Evolutionary conservation across 148 eudicot genomes (phyloP).

Genomic region (Cornus suecica): DNA sequence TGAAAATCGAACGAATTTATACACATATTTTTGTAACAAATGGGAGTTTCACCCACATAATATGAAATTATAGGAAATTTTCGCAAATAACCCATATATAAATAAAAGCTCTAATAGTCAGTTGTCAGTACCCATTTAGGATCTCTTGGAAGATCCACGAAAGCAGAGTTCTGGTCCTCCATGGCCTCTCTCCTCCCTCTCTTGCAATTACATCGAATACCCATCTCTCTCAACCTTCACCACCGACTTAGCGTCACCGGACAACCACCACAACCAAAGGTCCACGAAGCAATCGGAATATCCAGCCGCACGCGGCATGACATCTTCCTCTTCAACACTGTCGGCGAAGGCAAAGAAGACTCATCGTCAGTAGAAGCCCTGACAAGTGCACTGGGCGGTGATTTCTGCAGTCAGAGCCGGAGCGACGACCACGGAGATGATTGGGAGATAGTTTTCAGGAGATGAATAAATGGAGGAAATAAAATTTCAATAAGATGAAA

Average conservation of each 20-base stretch:
- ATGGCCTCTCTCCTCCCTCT: conserved; percentile 73
- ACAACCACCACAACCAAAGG: conserved; percentile 24
- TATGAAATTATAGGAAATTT: no score
- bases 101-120: neutral
- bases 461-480: conserved; percentile 22
- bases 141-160: conserved; percentile 41
- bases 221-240: conserved; percentile 71
- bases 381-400: conserved; percentile 20
- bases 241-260: conserved; percentile 18
- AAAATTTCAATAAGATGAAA: no score
- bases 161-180: conserved; percentile 82
- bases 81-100: no score
- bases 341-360: conserved; percentile 30
- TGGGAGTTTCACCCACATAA: no score
- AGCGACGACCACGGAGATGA: conserved; percentile 31
- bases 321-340: conserved; percentile 63
- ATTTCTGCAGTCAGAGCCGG: conserved; percentile 27
- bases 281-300: conserved; percentile 45
- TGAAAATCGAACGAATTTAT: no score
- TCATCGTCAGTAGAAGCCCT: conserved; percentile 17
- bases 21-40: no score
- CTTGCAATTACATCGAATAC: conserved; percentile 73
- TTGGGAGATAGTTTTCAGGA: conserved; percentile 17
- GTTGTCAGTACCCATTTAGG: conserved; percentile 76
- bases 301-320: conserved; percentile 67